Conservation (phyloP, 495 filamentous ascomycete genomes). For the Aspergillus sparsus region DNA sequence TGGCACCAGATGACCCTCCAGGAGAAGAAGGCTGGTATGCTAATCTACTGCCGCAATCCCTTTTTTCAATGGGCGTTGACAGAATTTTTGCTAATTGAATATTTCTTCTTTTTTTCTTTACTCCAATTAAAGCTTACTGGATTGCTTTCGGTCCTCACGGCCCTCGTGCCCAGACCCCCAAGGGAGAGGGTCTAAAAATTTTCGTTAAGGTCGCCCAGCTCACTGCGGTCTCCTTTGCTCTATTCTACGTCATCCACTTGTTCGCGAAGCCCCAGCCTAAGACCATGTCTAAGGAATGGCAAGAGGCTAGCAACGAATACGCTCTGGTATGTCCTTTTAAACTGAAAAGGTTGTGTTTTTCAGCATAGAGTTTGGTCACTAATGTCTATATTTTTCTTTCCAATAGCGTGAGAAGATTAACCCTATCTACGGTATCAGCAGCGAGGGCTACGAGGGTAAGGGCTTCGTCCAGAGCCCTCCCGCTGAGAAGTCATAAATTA, state of each 20-base stretch:
- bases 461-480: slow-evolving; percentile 78
- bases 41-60: slow-evolving; percentile 1
- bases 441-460: slow-evolving; percentile 75
- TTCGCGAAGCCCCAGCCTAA: slow-evolving; percentile 68
- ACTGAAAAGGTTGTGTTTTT: neutral
- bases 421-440: slow-evolving; percentile 83
- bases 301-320: slow-evolving; percentile 90
- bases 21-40: slow-evolving; percentile 99
- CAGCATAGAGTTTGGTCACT: slow-evolving; percentile 5
- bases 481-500: slow-evolving; percentile 42
- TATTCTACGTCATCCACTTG: slow-evolving; percentile 66
- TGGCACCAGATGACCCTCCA: slow-evolving; percentile 92
- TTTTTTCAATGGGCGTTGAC: slow-evolving; percentile 5
- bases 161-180: slow-evolving; percentile 75
- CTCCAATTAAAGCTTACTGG: slow-evolving; percentile 77
- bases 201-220: slow-evolving; percentile 67
- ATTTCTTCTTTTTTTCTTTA: slow-evolving; percentile 9
- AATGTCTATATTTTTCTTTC: slow-evolving; percentile 14
- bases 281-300: slow-evolving; percentile 94
- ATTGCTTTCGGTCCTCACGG: slow-evolving; percentile 97
- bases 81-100: slow-evolving; percentile 27
- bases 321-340: slow-evolving; percentile 63
- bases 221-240: slow-evolving; percentile 55
- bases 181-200: slow-evolving; percentile 78
- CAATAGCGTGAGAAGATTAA: slow-evolving; percentile 79